phyloP scores from a whole-genome alignment of 495 filamentous ascomycete genomes.

The Bryoglossum gracile region DNA sequence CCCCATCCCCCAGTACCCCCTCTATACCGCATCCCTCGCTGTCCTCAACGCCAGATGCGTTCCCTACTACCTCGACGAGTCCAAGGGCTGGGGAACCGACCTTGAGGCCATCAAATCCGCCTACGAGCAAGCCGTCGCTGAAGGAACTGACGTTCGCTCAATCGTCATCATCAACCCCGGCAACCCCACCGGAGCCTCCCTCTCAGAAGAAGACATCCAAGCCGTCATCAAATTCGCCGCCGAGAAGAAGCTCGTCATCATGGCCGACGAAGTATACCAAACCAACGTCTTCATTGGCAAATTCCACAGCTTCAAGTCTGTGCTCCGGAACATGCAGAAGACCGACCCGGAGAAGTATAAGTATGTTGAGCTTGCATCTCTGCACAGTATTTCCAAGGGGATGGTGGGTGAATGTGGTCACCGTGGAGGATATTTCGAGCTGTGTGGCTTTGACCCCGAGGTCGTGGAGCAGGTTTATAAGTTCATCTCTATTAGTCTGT shows the following conservation, averaged over 20 bases:
- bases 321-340: constrained; percentile 76
- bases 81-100: constrained; percentile 79
- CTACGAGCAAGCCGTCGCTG: constrained; percentile 59
- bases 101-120: constrained; percentile 63
- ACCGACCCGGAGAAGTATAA: constrained; percentile 67
- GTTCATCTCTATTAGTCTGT: constrained; percentile 91
- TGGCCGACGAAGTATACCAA: constrained; percentile 98
- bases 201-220: constrained; percentile 69
- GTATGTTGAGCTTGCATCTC: constrained; percentile 75
- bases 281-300: constrained; percentile 93
- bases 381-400: constrained; percentile 86
- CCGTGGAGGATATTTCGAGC: constrained; percentile 94
- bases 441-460: constrained; percentile 76
- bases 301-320: constrained; percentile 91
- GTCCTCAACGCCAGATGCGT: constrained; percentile 81
- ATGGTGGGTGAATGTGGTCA: constrained; percentile 99
- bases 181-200: constrained; percentile 88
- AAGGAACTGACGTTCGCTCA: constrained; percentile 79
- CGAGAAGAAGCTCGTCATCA: constrained; percentile 75
- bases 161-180: constrained; percentile 98
- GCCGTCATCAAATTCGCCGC: constrained; percentile 77
- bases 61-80: constrained; percentile 87
- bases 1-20: constrained; percentile 94
- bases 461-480: constrained; percentile 97
- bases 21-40: constrained; percentile 90